Evolutionary conservation across 2,329 filamentous ascomycete genomes (phyloP).

Genomic region (Didymella arachidicola): DNA sequence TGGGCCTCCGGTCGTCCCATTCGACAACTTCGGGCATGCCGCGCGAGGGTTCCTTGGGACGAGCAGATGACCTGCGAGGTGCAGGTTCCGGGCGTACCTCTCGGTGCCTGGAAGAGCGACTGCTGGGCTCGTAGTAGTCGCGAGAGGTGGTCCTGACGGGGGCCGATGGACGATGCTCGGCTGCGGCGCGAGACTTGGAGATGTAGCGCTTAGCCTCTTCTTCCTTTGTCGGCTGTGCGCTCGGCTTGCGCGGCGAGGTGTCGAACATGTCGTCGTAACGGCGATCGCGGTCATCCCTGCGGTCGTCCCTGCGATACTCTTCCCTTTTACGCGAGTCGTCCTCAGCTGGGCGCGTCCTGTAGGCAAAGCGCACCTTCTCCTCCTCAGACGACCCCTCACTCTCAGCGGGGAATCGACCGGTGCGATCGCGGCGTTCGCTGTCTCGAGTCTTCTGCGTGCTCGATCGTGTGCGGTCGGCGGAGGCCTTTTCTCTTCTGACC

Average conservation of each 20-base stretch:
- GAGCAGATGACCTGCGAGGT: slow-evolving; percentile 47
- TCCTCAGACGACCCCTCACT: slow-evolving; percentile 46
- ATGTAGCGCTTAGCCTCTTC: slow-evolving; percentile 44
- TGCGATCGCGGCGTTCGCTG: slow-evolving; percentile 51
- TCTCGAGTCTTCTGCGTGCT: slow-evolving; percentile 44
- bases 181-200: slow-evolving; percentile 36
- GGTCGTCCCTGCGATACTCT: slow-evolving; percentile 27
- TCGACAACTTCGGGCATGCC: slow-evolving; percentile 45
- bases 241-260: slow-evolving; percentile 36
- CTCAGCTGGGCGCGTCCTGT: slow-evolving; percentile 38
- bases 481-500: slow-evolving; percentile 30
- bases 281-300: slow-evolving; percentile 28
- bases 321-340: slow-evolving; percentile 17
- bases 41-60: slow-evolving; percentile 43
- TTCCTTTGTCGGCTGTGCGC: slow-evolving; percentile 23
- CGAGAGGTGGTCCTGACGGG: slow-evolving; percentile 41
- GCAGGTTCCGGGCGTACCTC: slow-evolving; percentile 37
- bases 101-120: slow-evolving; percentile 36
- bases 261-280: slow-evolving; percentile 25
- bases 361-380: slow-evolving; percentile 44
- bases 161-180: slow-evolving; percentile 36
- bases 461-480: slow-evolving; percentile 50
- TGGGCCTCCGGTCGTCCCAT: slow-evolving; percentile 35
- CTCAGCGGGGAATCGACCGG: slow-evolving; percentile 48
- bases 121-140: slow-evolving; percentile 43